These are phyloP conservation scores for Pseudoturritis turrita DNA, from an alignment of 345 rosid genomes.

Conservation along the genomic window DNA sequence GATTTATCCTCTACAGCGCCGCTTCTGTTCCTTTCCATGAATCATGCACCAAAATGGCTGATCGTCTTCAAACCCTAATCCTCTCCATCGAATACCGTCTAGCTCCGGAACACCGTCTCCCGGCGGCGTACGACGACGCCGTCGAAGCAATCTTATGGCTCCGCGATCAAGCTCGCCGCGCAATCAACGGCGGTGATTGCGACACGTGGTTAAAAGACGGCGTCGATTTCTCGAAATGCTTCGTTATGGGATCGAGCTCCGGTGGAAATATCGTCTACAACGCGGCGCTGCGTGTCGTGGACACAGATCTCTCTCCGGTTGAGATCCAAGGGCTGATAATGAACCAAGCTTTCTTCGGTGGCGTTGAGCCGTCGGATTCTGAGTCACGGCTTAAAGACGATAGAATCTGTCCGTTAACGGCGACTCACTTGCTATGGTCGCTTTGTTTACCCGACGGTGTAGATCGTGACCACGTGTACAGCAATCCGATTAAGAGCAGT, in stretches of 20 bases:
- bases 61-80: conserved; percentile 43
- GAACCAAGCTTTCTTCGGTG: conserved; percentile 63
- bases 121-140: conserved; percentile 84
- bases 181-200: conserved; percentile 36
- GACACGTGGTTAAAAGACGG: conserved; percentile 64
- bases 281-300: conserved; percentile 47
- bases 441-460: conserved; percentile 61
- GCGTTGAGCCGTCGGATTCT: conserved; percentile 52
- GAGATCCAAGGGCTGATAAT: conserved; percentile 64
- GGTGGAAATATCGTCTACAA: conserved; percentile 75
- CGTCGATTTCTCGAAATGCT: conserved; percentile 55
- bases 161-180: conserved; percentile 47
- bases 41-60: conserved; percentile 43
- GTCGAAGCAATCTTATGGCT: conserved; percentile 66
- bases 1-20: conserved; percentile 52
- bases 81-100: conserved; percentile 81
- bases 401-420: conserved; percentile 47
- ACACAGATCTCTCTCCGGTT: conserved; percentile 42
- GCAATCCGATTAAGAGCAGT: conserved; percentile 44
- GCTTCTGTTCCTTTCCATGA: conserved; percentile 48
- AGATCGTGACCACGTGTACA: conserved; percentile 69
- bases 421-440: conserved; percentile 58
- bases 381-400: conserved; percentile 50
- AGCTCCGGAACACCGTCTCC: conserved; percentile 92
- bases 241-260: conserved; percentile 66